These are phyloP conservation scores for Xenoacremonium recifei DNA, from an alignment of 2,329 filamentous ascomycete genomes.

Conservation along the genomic window DNA sequence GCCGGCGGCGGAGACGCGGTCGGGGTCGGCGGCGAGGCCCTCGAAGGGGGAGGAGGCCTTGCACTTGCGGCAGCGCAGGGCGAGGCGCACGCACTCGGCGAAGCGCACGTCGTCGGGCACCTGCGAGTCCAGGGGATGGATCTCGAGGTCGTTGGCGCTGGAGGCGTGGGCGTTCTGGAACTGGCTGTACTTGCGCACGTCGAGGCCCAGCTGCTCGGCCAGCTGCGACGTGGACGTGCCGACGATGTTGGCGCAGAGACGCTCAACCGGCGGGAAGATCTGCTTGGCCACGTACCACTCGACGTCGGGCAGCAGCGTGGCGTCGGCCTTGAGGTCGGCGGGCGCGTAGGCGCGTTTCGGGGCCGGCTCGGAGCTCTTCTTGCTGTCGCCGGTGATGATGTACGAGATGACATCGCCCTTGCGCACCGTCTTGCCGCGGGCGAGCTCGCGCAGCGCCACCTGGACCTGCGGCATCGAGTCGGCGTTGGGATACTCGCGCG, in stretches of 20 bases:
- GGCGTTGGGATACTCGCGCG: constrained; percentile 89
- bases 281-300: constrained; percentile 99
- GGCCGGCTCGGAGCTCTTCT: constrained; percentile 60
- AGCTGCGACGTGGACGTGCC: constrained; percentile 89
- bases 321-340: constrained; percentile 76
- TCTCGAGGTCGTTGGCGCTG: constrained; percentile 62
- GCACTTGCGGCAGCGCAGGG: constrained; percentile 79
- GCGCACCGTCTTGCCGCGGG: constrained; percentile 81
- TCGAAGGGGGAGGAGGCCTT: constrained; percentile 71
- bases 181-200: constrained; percentile 77
- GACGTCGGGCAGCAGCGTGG: constrained; percentile 79
- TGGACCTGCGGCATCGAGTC: constrained; percentile 97
- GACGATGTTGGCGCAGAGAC: constrained; percentile 91
- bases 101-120: constrained; percentile 91
- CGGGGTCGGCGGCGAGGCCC: constrained; percentile 61
- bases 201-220: constrained; percentile 90
- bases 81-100: constrained; percentile 72
- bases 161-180: constrained; percentile 45
- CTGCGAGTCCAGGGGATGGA: constrained; percentile 90
- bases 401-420: constrained; percentile 97
- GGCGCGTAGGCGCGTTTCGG: constrained; percentile 88
- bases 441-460: constrained; percentile 84
- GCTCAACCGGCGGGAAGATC: constrained; percentile 95
- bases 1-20: constrained; percentile 69
- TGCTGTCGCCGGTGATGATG: constrained; percentile 77